phyloP scores from a whole-genome alignment of 2,329 filamentous ascomycete species.

The Tolypocladium nubicola region DNA sequence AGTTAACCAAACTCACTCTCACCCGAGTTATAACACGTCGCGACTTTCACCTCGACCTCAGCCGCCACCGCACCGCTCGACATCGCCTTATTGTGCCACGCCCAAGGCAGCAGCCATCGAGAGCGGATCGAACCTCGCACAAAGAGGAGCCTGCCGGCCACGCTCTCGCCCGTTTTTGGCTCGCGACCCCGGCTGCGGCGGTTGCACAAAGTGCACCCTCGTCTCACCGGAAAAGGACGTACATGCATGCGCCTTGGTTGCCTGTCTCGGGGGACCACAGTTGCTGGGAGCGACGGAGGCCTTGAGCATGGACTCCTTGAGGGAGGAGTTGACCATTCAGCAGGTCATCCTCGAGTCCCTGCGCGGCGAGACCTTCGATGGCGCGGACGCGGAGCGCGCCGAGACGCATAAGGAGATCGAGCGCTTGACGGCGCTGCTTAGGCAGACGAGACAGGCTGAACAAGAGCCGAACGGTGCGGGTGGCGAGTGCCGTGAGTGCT shows the following conservation, averaged over 20 bases:
- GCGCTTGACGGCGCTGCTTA: constrained; percentile 20
- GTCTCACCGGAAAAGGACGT: not conserved
- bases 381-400: constrained; percentile 17
- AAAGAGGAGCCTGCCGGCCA: not conserved
- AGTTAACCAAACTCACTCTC: not conserved
- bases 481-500: not conserved
- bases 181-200: not conserved
- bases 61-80: not conserved
- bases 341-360: constrained; percentile 32
- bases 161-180: not conserved
- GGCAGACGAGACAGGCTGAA: not conserved
- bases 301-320: constrained; percentile 16
- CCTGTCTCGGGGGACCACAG: constrained; percentile 5
- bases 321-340: constrained; percentile 31
- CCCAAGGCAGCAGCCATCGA: not conserved
- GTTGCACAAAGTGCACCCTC: not conserved
- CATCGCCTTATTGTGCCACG: not conserved
- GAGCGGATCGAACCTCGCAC: not conserved
- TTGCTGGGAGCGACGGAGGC: constrained; percentile 7
- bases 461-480: not conserved
- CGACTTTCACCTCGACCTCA: not conserved
- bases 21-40: not conserved
- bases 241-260: constrained; percentile 3
- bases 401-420: constrained; percentile 16
- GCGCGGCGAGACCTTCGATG: constrained; percentile 12